phyloP scores from a whole-genome alignment of 2,329 filamentous ascomycete genomes.

The Fusarium kyushuense region DNA sequence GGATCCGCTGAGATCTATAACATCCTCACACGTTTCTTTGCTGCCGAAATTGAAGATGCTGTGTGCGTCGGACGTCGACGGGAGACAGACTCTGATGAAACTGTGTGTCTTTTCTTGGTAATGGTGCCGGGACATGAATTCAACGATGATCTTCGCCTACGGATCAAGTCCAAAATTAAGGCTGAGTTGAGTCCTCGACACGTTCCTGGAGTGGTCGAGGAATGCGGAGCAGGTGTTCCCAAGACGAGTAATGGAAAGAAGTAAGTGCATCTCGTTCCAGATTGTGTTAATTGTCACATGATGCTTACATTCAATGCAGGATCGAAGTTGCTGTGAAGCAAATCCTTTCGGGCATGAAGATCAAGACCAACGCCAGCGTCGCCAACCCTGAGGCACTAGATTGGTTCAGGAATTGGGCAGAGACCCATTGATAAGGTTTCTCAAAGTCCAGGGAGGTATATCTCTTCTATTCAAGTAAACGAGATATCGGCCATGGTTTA shows the following conservation, averaged over 20 bases:
- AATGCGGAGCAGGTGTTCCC: conserved; percentile 84
- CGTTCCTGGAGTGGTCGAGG: conserved; percentile 85
- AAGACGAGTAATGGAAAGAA: conserved; percentile 97
- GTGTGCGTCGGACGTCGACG: conserved; percentile 86
- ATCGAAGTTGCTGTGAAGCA: conserved; percentile 97
- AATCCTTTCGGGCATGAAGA: conserved; percentile 86
- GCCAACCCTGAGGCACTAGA: conserved; percentile 89
- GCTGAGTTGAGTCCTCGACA: conserved; percentile 88
- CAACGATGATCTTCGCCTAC: conserved; percentile 67
- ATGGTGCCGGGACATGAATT: conserved; percentile 72
- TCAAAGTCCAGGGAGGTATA: neutral
- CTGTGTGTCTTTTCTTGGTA: conserved; percentile 89
- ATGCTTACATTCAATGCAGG: conserved; percentile 56
- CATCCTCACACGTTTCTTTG: conserved; percentile 86
- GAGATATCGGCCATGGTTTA: conserved; percentile 10
- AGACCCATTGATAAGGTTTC: conserved; percentile 55
- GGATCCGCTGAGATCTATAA: conserved; percentile 97
- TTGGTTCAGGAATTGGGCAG: conserved; percentile 87
- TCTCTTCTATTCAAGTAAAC: conserved; percentile 4
- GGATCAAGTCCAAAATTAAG: conserved; percentile 76
- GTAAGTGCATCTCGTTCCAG: conserved; percentile 60
- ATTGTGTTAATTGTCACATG: neutral
- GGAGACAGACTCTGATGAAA: conserved; percentile 80
- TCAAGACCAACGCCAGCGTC: conserved; percentile 93
- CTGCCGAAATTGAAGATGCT: conserved; percentile 82